phyloP scores from a whole-genome alignment of 805 yeast species.

The Metschnikowia cubensis region DNA sequence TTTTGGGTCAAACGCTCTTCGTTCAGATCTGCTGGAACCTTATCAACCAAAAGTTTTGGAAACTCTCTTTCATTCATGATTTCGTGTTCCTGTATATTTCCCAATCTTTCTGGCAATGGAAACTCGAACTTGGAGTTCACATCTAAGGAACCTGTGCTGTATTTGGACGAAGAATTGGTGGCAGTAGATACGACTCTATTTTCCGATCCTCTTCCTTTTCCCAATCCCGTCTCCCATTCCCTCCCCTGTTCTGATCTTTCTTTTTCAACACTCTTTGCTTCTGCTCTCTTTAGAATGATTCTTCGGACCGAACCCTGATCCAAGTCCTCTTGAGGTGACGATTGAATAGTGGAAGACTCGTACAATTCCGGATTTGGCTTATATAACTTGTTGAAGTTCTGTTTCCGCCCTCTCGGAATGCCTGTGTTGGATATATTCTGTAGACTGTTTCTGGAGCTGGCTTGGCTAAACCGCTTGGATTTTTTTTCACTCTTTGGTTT shows the following conservation, averaged over 20 bases:
- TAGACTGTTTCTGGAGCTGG: background rate
- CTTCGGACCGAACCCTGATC: background rate
- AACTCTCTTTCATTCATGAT: background rate
- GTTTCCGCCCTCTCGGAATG: conserved; percentile 25
- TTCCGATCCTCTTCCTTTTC: background rate
- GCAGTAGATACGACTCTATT: conserved; percentile 1
- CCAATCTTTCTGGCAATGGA: conserved; percentile 5
- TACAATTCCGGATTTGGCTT: conserved; percentile 24
- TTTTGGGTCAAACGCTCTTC: too few relatives aligned
- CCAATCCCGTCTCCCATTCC: background rate
- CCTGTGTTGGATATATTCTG: conserved; percentile 16
- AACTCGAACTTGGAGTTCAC: conserved; percentile 11
- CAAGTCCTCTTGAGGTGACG: background rate
- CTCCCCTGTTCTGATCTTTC: too few relatives aligned
- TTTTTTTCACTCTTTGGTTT: background rate
- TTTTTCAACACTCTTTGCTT: too few relatives aligned
- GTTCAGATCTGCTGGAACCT: background rate
- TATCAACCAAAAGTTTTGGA: background rate
- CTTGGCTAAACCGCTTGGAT: background rate
- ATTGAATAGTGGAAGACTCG: conserved; percentile 10
- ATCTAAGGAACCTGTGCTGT: conserved; percentile 10
- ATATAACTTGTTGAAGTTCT: conserved; percentile 20
- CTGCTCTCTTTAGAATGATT: background rate
- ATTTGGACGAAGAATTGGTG: conserved; percentile 11
- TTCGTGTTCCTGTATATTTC: background rate